Evolutionary conservation across 2,329 filamentous ascomycete genomes (phyloP), one percentile per base, ranked within the genome.

Genomic region (Phialocephala subalpina): DNA sequence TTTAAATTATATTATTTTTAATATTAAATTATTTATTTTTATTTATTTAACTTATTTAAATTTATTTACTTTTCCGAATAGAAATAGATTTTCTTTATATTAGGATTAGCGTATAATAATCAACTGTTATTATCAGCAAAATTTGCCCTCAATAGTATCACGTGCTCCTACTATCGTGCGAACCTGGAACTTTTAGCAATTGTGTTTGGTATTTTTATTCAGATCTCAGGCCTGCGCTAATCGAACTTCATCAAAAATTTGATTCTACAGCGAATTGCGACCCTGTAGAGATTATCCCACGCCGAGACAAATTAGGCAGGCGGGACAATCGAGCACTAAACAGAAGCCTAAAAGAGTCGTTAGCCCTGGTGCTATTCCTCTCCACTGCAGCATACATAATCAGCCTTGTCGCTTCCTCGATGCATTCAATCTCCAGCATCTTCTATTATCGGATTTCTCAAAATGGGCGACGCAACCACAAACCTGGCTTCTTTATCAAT

Each of bases 241-340:
- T 42, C n/a, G n/a, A 42, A 6, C 7, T 42, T 42, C 14, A 53
- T 53, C 16, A 29, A 25, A 53, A 16, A 7, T 53, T 27, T 14
- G 12, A 2, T 27, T 20, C 47, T 22, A 25, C 6, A 27, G 14
- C 22, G 47, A 33, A 33, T n/a, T n/a, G n/a, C n/a, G n/a, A n/a
- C n/a, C n/a, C n/a, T n/a, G n/a, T n/a, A n/a, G n/a, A n/a, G n/a
- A n/a, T n/a, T 9, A 33, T 33, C 29, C 27, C 12, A 53, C 49
- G 49, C 22, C 49, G 27, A 53, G 49, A 53, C 49, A 11, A 53
- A 53, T 53, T 53, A 53, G 49, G 49, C 49, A 33, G 49, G 49
- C 29, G 27, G 27, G 27, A 29, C 18, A 52, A 2, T 25, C 22
- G 5, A 33, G 25, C 45, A n/a, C 49, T 53, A 33, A 27, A 18